Evolutionary conservation across 148 eudicot species (phyloP), one percentile per base, ranked within the genome.

Genomic region (Fagopyrum homotropicum): DNA sequence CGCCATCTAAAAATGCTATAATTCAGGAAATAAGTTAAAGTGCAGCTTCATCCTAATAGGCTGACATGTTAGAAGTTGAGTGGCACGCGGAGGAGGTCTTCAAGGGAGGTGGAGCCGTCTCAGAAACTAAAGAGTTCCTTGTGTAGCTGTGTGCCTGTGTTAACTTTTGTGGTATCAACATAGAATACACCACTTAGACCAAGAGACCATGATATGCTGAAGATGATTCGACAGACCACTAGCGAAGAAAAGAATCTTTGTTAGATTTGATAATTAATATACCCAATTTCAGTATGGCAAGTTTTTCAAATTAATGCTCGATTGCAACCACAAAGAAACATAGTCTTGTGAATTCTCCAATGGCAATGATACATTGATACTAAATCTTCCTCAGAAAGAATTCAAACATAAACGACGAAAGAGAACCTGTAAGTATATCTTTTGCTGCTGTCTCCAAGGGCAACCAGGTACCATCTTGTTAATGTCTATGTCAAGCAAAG

Each of bases 381-480:
- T 46, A 12, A 26, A 15, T 14, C 19, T 14, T 66, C 46, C 71
- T 40, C 14, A 40, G 9, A 66, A 66, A 35, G 14, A 11, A 35
- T 66, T 46, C 45, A 5, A n/a, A 40, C 46, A 40, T 12, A 47
- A 46, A 47, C 44, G 52, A 45, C 4, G 29, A 46, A 51, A 45
- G n/a, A 43, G 44, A 43, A 91, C 98, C 98, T 94, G 97, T 45
- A 95, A 81, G 86, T 77, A 82, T 77, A 92, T 85, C 83, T 88
- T 95, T 84, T 91, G 98, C 75, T 84, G 91, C 49, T 85, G 93
- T 75, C 78, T 85, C 98, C 98, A 95, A 49, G 89, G 82, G 84
- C 88, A 92, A 59, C 84, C 85, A 69, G 77, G 78, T 60, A 95
- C 87, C 86, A 89, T 79, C 72, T 81, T 88, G 80, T 92, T 90